These are phyloP conservation scores for Boletellus emodensis DNA, from an alignment of 768 basidiomycete species.

Conservation along the genomic window DNA sequence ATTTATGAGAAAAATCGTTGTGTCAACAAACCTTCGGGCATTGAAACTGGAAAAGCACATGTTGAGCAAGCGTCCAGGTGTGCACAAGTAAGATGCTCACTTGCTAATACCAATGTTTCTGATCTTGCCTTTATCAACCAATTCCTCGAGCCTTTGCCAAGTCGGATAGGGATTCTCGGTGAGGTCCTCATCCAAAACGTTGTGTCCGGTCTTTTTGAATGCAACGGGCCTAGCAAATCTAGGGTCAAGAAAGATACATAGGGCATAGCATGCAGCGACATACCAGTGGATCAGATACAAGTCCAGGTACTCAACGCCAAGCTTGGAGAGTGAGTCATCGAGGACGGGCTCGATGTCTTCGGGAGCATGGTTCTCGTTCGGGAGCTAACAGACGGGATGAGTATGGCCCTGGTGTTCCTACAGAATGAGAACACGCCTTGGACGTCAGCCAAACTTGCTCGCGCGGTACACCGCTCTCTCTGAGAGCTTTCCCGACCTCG, in stretches of 20 bases:
- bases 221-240: constrained; percentile 55
- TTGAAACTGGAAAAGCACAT: constrained; percentile 46
- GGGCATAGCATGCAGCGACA: constrained; percentile 2
- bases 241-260: not conserved
- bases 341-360: constrained; percentile 65
- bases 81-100: constrained; percentile 32
- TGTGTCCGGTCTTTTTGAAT: constrained; percentile 49
- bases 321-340: constrained; percentile 58
- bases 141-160: constrained; percentile 76
- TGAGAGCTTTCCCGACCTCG: constrained; percentile 63
- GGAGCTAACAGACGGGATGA: constrained; percentile 42
- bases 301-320: constrained; percentile 71
- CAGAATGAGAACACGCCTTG: constrained; percentile 35
- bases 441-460: constrained; percentile 66
- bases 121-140: constrained; percentile 73
- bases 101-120: constrained; percentile 85
- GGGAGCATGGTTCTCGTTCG: constrained; percentile 73
- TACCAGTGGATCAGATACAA: constrained; percentile 81
- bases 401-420: not conserved
- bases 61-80: not conserved
- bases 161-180: constrained; percentile 72
- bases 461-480: constrained; percentile 55
- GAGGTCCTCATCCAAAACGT: constrained; percentile 48
- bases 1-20: not conserved
- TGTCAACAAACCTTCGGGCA: constrained; percentile 38